Evolutionary conservation across 441 rosid species (phyloP), one percentile per base, ranked within the genome.

Genomic region (Erysimum cheiri): DNA sequence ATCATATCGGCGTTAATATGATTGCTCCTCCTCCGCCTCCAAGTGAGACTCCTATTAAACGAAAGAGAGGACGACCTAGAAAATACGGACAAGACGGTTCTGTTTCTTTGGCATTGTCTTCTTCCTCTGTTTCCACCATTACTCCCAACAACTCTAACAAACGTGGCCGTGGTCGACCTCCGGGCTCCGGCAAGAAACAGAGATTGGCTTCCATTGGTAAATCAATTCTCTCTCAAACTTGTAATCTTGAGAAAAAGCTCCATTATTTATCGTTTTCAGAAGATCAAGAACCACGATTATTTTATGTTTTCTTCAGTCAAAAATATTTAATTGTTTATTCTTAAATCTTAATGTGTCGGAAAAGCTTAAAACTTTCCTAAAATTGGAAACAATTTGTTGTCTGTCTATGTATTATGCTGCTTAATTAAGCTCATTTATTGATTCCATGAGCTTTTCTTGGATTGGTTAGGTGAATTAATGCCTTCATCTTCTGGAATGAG

Each of bases 131-230:
- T 59, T 77, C 90, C 5, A 60, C 65, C 24, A 60, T 40, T 26
- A 26, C 64, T 26, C 29, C 83, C 87, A 33, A 70, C 19, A 60
- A 83, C 35, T 65, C 85, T 15, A 95, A 85, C 78, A 94, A 86
- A 82, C 83, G 97, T 56, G 97, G 97, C 9, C 84, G 97, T 72
- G 99, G 99, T 40, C 81, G 97, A 69, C 98, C 98, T 15, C 96
- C 93, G 0, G 97, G 97, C 48, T 83, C 84, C 26, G 97, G 99
- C 61, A 87, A 85, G 82, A 94, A 90, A 81, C 96, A 87, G 60
- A 85, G 84, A n/a, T 70, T 83, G 62, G 83, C 85, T 80, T 84
- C 97, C 58, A 78, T 75, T 31, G 98, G 98, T 88, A 81, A 80
- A 74, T 15, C 24, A 0, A 12, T 44, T 11, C 1, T 57, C 48